phyloP scores from a whole-genome alignment of 2,329 filamentous ascomycete genomes.

The Lasiodiplodia theobromae region DNA sequence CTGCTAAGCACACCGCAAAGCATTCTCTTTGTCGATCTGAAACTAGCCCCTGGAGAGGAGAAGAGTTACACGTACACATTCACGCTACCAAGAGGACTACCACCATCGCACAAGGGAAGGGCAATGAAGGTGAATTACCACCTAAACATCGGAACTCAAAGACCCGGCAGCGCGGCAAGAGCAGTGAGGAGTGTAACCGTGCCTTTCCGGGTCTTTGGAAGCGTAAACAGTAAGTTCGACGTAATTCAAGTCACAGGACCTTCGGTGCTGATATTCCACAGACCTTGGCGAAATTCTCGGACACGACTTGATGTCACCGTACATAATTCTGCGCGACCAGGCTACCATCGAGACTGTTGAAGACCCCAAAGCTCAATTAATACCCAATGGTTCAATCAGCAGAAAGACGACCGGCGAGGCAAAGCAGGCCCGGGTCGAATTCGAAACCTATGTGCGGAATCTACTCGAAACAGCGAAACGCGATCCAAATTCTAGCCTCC shows the following conservation, averaged over 20 bases:
- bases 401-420: slow-evolving; percentile 30
- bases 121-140: slow-evolving; percentile 94
- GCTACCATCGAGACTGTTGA: slow-evolving; percentile 62
- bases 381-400: slow-evolving; percentile 31
- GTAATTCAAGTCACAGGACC: not conserved
- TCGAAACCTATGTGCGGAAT: slow-evolving; percentile 57
- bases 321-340: slow-evolving; percentile 85
- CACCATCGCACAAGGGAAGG: slow-evolving; percentile 87
- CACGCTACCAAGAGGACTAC: slow-evolving; percentile 84
- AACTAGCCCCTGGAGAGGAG: slow-evolving; percentile 86
- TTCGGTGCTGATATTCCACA: slow-evolving; percentile 43
- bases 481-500: slow-evolving; percentile 56
- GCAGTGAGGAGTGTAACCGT: slow-evolving; percentile 88
- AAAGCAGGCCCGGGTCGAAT: slow-evolving; percentile 43
- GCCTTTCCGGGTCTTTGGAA: slow-evolving; percentile 90
- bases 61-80: slow-evolving; percentile 87
- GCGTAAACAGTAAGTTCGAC: slow-evolving; percentile 73
- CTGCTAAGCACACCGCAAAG: slow-evolving; percentile 95
- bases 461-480: slow-evolving; percentile 46
- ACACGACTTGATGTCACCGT: slow-evolving; percentile 93
- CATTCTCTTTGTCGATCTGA: slow-evolving; percentile 92
- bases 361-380: slow-evolving; percentile 42
- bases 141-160: slow-evolving; percentile 88
- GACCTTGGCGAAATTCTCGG: slow-evolving; percentile 83
- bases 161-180: slow-evolving; percentile 76